Evolutionary conservation across 352 stramenopile genomes (phyloP).

Genomic region (Phytophthora ohioensis): DNA sequence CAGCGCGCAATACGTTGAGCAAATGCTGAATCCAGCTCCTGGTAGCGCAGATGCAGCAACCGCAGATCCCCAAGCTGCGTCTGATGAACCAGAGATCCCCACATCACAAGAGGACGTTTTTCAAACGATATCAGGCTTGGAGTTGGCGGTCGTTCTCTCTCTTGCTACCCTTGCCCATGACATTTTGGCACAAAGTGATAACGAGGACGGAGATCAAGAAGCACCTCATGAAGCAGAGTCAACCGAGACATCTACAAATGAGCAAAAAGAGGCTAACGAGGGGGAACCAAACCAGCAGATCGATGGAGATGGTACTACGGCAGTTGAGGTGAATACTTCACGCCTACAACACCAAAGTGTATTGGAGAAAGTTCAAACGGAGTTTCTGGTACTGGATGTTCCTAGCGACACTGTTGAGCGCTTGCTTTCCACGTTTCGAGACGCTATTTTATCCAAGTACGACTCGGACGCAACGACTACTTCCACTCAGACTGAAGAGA

Average conservation of each 20-base stretch:
- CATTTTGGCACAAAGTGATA: conserved; percentile 45
- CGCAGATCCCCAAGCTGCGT: background rate
- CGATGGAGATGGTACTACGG: conserved; percentile 1
- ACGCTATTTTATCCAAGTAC: conserved; percentile 56
- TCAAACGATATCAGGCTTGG: conserved; percentile 31
- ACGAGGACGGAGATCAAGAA: conserved; percentile 16
- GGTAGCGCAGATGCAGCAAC: background rate
- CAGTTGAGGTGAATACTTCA: conserved; percentile 5
- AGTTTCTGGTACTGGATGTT: conserved; percentile 52
- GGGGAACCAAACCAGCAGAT: background rate
- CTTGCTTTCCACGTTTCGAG: conserved; percentile 47
- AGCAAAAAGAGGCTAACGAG: background rate
- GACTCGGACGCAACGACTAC: conserved; percentile 40
- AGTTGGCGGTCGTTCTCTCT: conserved; percentile 32
- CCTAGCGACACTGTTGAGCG: conserved; percentile 25
- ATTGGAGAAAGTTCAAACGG: conserved; percentile 38
- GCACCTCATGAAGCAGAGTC: background rate
- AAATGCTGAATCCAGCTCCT: conserved; percentile 33
- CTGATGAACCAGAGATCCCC: background rate
- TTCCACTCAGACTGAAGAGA: conserved; percentile 32
- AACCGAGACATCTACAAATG: conserved; percentile 9
- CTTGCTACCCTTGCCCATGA: conserved; percentile 36
- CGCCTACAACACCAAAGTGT: conserved; percentile 13
- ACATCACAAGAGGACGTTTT: conserved; percentile 25
- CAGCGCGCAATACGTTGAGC: conserved; percentile 58